Percentiles rank a stretch among this genome's conserved stretches.
Evolutionary conservation across 1,284 basidiomycete species (phyloP).

Genomic region (Leucoagaricus sp.): DNA sequence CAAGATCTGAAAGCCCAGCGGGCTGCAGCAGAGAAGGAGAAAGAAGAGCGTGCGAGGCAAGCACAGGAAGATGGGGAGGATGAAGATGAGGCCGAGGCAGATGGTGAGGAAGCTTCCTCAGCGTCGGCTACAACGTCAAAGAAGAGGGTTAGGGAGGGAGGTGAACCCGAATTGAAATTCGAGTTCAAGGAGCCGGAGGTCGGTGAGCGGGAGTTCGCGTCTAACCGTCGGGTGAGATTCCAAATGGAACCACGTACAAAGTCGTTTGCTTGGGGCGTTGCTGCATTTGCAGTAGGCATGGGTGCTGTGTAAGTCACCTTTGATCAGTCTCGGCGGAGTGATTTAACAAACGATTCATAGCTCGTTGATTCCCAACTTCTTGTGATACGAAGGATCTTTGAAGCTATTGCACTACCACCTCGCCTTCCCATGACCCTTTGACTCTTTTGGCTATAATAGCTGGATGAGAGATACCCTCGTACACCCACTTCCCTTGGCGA

Average conservation of each 20-base stretch:
- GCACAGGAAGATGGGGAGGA: conserved; percentile 20
- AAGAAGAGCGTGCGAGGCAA: conserved; percentile 31
- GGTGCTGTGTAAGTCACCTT: conserved; percentile 61
- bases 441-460: neutral
- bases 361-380: conserved; percentile 51
- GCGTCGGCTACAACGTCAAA: conserved; percentile 23
- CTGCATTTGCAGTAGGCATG: conserved; percentile 72
- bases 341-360: conserved; percentile 24
- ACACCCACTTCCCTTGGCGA: conserved; percentile 1
- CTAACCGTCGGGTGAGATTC: conserved; percentile 60
- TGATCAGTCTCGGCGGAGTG: conserved; percentile 1
- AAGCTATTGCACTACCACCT: neutral
- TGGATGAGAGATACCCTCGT: neutral
- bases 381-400: conserved; percentile 20
- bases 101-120: conserved; percentile 21
- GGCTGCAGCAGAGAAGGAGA: conserved; percentile 28
- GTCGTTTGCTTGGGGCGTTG: conserved; percentile 72
- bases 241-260: conserved; percentile 63
- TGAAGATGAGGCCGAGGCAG: conserved; percentile 30
- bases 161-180: conserved; percentile 50
- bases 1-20: conserved; percentile 62
- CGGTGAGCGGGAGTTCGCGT: conserved; percentile 59
- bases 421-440: neutral
- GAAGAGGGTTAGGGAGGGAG: conserved; percentile 58
- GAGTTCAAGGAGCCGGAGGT: conserved; percentile 65